phyloP scores from a whole-genome alignment of 1,284 basidiomycete genomes.

The Microbotryomycetes sp. region DNA sequence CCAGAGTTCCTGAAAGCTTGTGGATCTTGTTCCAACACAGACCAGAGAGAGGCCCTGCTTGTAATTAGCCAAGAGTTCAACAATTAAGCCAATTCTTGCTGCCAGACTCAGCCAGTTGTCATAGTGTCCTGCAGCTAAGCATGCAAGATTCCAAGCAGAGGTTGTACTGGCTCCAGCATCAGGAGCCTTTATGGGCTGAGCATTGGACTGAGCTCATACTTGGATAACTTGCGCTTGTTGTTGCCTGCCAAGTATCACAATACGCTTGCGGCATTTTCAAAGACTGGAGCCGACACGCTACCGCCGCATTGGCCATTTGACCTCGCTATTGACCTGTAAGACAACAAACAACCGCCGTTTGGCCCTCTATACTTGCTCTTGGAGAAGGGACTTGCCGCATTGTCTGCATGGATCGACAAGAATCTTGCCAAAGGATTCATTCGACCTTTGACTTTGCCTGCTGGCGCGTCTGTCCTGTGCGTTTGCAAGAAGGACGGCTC shows the following conservation, averaged over 20 bases:
- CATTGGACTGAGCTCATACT: too few species aligned
- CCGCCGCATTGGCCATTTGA: slow-evolving; percentile 25
- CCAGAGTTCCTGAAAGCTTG: too few species aligned
- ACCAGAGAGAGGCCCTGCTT: too few species aligned
- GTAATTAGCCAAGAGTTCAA: too few species aligned
- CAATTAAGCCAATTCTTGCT: too few species aligned
- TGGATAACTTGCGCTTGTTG: too few species aligned
- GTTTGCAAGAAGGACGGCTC: neutral
- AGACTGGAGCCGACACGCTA: slow-evolving; percentile 7
- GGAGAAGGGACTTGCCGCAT: slow-evolving; percentile 1
- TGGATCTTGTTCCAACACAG: too few species aligned
- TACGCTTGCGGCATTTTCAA: slow-evolving; percentile 13
- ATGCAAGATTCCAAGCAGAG: too few species aligned
- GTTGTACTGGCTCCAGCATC: too few species aligned
- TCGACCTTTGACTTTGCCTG: slow-evolving; percentile 8
- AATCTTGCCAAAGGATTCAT: slow-evolving; percentile 8
- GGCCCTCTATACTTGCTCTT: slow-evolving; percentile 16
- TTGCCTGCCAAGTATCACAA: slow-evolving; percentile 20
- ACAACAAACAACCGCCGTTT: slow-evolving; percentile 15
- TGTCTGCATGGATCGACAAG: slow-evolving; percentile 6
- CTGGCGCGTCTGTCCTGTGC: neutral
- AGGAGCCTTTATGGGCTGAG: too few species aligned
- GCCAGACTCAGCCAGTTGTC: too few species aligned
- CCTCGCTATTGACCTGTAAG: slow-evolving; percentile 19
- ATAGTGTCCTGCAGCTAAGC: too few species aligned